These are phyloP conservation scores for Penicillium cataractarum DNA, from an alignment of 495 filamentous ascomycete species.

Conservation along the genomic window DNA sequence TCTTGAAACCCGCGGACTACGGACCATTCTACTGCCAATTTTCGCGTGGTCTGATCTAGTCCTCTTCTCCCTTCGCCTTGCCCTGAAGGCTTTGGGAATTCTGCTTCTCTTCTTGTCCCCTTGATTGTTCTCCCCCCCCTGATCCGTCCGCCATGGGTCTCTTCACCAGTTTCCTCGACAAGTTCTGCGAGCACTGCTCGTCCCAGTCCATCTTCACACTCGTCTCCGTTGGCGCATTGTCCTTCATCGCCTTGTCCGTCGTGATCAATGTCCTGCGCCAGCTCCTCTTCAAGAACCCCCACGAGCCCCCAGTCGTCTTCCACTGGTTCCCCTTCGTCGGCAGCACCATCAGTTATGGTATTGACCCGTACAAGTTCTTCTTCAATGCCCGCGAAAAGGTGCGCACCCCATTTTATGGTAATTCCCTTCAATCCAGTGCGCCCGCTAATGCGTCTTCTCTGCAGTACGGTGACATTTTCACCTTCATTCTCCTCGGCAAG, in stretches of 20 bases:
- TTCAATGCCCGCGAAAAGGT: constrained; percentile 58
- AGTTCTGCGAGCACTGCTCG: constrained; percentile 46
- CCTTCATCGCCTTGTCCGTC: constrained; percentile 40
- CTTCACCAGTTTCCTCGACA: constrained; percentile 40
- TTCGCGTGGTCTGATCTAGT: constrained; percentile 10
- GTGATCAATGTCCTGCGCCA: constrained; percentile 70
- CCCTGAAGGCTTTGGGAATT: constrained; percentile 3
- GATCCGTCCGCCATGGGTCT: constrained; percentile 38
- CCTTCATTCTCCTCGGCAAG: constrained; percentile 65
- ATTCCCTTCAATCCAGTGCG: background rate
- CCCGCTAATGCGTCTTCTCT: constrained; percentile 18
- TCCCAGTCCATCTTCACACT: constrained; percentile 39
- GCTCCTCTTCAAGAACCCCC: constrained; percentile 67
- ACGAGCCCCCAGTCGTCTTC: constrained; percentile 66
- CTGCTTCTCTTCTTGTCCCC: constrained; percentile 2
- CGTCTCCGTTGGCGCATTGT: constrained; percentile 29
- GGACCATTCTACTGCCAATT: background rate
- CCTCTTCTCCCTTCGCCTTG: constrained; percentile 12
- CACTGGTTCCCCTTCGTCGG: constrained; percentile 67
- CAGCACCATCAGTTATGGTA: constrained; percentile 66
- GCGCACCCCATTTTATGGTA: constrained; percentile 7
- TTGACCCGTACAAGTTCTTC: constrained; percentile 67
- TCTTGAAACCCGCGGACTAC: background rate
- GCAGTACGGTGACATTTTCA: constrained; percentile 68
- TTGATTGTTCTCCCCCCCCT: constrained; percentile 5